Evolutionary conservation across 2,329 filamentous ascomycete genomes (phyloP), one percentile per base, ranked within the genome.

Genomic region (Nannizzia gypsea): DNA sequence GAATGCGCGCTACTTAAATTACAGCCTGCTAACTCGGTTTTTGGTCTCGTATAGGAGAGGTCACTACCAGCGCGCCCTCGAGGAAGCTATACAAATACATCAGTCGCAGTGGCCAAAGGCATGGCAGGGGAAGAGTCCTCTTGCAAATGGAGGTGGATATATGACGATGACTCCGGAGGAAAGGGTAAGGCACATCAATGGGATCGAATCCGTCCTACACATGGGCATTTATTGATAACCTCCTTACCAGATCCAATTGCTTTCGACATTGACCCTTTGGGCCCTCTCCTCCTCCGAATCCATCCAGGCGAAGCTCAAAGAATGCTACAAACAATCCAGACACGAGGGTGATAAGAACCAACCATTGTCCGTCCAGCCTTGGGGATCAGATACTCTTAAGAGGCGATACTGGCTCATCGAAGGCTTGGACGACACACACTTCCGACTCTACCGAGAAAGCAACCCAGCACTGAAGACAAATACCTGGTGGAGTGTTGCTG

Each of bases 321-420:
- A 91, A 64, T 87, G 86, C 15, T 95, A 97, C 80, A 92, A 96
- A 74, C 85, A 91, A 76, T 83, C 83, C 63, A 87, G 92, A 62
- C 88, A 92, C 68, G 89, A 84, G 62, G 84, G 84, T 64, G 84
- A 87, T 67, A 76, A 83, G 54, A 96, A 96, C 70, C 90, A 96
- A 66, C 88, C 91, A 6, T 79, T 95, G 38, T 91, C 90, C 0
- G 88, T 96, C 52, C 90, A 95, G 70, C 85, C 90, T 3, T 96
- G 91, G 91, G 91, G 91, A 6, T 82, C 83, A 11, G 91, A 96
- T 71, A 89, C 88, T 64, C 86, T 96, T 67, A 95, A 93, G 77
- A 85, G 93, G 60, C 85, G 90, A 62, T 99, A 97, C 74, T 99
- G 88, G 77, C 79, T 99, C 55, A 83, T 99, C 63, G 93, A 99